These are phyloP conservation scores for Suhomyces yuchorum DNA, from an alignment of 1,139 yeast genomes.

Conservation along the genomic window DNA sequence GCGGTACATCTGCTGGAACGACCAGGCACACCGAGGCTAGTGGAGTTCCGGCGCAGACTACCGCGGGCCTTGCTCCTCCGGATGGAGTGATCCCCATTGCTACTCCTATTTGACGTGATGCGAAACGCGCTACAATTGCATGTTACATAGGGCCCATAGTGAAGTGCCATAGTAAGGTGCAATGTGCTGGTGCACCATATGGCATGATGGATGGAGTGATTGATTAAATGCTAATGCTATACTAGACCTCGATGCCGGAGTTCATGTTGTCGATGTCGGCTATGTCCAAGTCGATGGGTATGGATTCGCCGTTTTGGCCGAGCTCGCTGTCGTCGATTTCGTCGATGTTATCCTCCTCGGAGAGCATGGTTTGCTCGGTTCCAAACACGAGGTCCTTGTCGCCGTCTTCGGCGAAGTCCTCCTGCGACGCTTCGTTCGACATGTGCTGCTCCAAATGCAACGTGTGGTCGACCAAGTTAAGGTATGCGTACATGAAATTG, in stretches of 20 bases:
- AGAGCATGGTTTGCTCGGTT: conserved; percentile 14
- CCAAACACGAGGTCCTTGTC: conserved; percentile 15
- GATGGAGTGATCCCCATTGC: not conserved
- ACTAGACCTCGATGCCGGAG: conserved; percentile 15
- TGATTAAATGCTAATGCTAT: not conserved
- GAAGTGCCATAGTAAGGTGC: no score
- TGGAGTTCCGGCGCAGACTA: no score
- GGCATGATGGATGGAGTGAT: not conserved
- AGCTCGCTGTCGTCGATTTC: conserved; percentile 17
- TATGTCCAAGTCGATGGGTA: conserved; percentile 24
- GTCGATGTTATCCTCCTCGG: conserved; percentile 18
- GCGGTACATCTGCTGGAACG: no score
- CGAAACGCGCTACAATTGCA: not conserved
- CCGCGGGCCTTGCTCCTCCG: not conserved
- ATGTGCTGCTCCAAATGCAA: conserved; percentile 66
- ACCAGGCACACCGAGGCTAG: no score
- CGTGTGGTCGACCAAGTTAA: conserved; percentile 90
- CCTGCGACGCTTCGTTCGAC: conserved; percentile 21
- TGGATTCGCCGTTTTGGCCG: conserved; percentile 17
- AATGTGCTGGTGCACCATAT: not conserved
- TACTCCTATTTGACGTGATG: not conserved
- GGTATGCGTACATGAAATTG: conserved; percentile 95
- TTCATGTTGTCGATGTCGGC: conserved; percentile 13
- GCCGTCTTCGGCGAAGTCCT: conserved; percentile 21
- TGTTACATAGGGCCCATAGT: not conserved